Evolutionary conservation across 2,329 filamentous ascomycete species (phyloP).

Genomic region (Akanthomyces dipterigenus): DNA sequence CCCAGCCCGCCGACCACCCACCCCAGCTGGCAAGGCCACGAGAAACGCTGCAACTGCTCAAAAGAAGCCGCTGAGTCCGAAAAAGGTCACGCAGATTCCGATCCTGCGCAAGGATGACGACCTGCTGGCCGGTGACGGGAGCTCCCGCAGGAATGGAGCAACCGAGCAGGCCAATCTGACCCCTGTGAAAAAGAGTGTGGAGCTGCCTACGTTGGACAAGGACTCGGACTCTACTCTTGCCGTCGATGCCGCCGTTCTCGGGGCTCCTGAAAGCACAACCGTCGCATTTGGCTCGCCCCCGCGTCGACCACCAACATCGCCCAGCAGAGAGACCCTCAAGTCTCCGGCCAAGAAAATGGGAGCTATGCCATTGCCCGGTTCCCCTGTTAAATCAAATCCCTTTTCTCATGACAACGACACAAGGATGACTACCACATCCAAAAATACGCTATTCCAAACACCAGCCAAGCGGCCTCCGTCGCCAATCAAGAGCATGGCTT

Average conservation of each 20-base stretch:
- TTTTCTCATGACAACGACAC: constrained; percentile 9
- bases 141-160: constrained; percentile 38
- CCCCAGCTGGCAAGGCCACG: constrained; percentile 27
- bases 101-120: constrained; percentile 34
- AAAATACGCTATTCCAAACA: constrained; percentile 38
- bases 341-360: constrained; percentile 45
- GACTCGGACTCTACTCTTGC: constrained; percentile 21
- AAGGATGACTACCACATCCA: constrained; percentile 23
- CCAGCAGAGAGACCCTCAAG: constrained; percentile 48
- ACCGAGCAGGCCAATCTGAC: constrained; percentile 26
- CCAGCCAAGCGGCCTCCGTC: constrained; percentile 45
- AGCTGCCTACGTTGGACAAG: constrained; percentile 12
- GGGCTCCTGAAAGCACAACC: constrained; percentile 29
- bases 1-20: constrained; percentile 37
- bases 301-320: constrained; percentile 45
- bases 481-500: constrained; percentile 32
- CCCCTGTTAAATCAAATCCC: constrained; percentile 23
- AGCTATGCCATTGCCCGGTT: constrained; percentile 24
- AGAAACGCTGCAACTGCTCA: constrained; percentile 29
- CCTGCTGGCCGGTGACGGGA: constrained; percentile 50
- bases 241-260: constrained; percentile 22
- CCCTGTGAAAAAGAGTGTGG: constrained; percentile 32
- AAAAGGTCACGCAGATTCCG: constrained; percentile 55
- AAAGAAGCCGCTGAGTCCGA: constrained; percentile 54
- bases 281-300: constrained; percentile 47